Base-by-base conservation (phyloP, 2,329 filamentous ascomycete species). In the Diaporthe batatas region DNA sequence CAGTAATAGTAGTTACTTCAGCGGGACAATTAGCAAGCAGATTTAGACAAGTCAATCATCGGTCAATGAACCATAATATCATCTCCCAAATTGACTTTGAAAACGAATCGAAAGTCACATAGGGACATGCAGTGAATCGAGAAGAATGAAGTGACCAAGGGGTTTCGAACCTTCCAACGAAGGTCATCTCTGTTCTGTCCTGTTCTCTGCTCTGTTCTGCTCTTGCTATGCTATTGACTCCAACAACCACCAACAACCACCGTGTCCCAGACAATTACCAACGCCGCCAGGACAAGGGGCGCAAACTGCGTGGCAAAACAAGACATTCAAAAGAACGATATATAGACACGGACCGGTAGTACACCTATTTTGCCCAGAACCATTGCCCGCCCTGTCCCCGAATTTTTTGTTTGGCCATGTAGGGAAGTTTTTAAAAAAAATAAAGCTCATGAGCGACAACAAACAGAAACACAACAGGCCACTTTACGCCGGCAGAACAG, bases 321-420 rank as follows among this genome's bases (percentile, higher is more conserved):
- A 44, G 16, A 14, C 39, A 51, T 49, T 59, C 53, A 69, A 69
- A 70, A 64, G 71, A 64, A 72, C 70, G 71, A 68, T 72, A 72
- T 70, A 70, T 62, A 59, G 39, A 68, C 39, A 68, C 49, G 53
- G 55, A 72, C 58, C 54, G 53, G 54, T 64, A 51, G 44, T 70
- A 69, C 55, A 64, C 65, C 47, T 25, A 25, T 21, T 69, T 53
- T 25, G 42, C 62, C 59, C 62, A 67, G 47, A 67, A 29, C 62
- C 44, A 32, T 55, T 39, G 36, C 55, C 54, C 42, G 12, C 55
- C 64, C 47, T 23, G n/a, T 34, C 55, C 54, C 65, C 54, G 12
- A 36, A 42, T 53, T 72, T 70, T 62, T 42, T 44, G n/a, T 62
- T 62, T 47, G 58, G 54, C 44, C 53, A 29, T 51, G 34, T 39